Evolutionary conservation across 2,329 filamentous ascomycete genomes (phyloP).

Genomic region (Erysiphe neolycopersici): DNA sequence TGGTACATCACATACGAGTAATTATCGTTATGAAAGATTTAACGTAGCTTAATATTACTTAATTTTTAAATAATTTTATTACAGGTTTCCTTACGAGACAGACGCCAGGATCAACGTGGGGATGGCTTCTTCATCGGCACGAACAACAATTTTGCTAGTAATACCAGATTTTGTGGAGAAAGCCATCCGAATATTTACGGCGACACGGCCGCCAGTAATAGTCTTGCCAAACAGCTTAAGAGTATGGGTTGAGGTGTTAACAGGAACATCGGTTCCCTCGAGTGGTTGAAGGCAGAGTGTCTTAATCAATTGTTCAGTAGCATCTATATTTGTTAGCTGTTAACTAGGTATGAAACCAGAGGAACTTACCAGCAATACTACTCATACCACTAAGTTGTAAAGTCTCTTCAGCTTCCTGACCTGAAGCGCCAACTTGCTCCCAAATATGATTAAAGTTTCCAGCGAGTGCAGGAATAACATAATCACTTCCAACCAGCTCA

Average conservation of each 20-base stretch:
- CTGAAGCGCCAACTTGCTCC: slow-evolving; percentile 74
- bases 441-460: slow-evolving; percentile 89
- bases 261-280: slow-evolving; percentile 74
- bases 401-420: slow-evolving; percentile 78
- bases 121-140: slow-evolving; percentile 80
- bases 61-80: neutral
- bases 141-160: slow-evolving; percentile 80
- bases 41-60: too few species aligned
- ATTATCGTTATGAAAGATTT: too few species aligned
- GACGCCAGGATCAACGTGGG: slow-evolving; percentile 63
- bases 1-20: too few species aligned
- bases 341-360: neutral
- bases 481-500: slow-evolving; percentile 75
- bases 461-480: slow-evolving; percentile 77
- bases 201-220: slow-evolving; percentile 67
- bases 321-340: slow-evolving; percentile 29
- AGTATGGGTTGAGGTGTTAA: slow-evolving; percentile 74
- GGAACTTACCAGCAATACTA: slow-evolving; percentile 56
- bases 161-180: slow-evolving; percentile 80
- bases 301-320: slow-evolving; percentile 71
- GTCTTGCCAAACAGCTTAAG: slow-evolving; percentile 94
- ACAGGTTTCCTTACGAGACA: slow-evolving; percentile 25
- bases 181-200: slow-evolving; percentile 73
- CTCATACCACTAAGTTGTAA: slow-evolving; percentile 68
- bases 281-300: slow-evolving; percentile 75